Percentiles rank a stretch among this genome's conserved stretches.
phyloP scores from a whole-genome alignment of 805 yeast genomes.

The Pichia heedii region DNA sequence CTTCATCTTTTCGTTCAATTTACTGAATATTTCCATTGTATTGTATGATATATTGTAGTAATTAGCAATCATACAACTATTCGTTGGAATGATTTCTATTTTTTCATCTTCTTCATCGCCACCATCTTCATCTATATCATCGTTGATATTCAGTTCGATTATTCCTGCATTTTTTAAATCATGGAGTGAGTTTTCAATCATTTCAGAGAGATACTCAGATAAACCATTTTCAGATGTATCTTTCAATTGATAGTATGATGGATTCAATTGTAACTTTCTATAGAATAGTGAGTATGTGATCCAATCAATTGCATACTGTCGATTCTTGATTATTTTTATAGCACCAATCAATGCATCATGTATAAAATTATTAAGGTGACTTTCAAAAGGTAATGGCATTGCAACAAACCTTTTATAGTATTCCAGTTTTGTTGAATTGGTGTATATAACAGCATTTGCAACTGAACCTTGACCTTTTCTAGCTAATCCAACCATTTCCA shows the following conservation, averaged over 20 bases:
- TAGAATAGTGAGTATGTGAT: constrained; percentile 76
- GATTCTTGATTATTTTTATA: constrained; percentile 52
- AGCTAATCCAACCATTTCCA: constrained; percentile 55
- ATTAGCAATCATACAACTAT: constrained; percentile 67
- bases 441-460: constrained; percentile 45
- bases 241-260: constrained; percentile 77
- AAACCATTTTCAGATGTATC: constrained; percentile 58
- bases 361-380: constrained; percentile 48
- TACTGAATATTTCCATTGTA: constrained; percentile 56
- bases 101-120: constrained; percentile 32
- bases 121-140: constrained; percentile 16
- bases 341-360: constrained; percentile 69
- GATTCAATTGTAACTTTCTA: constrained; percentile 71
- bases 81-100: constrained; percentile 46
- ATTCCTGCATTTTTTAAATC: constrained; percentile 55
- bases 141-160: constrained; percentile 44
- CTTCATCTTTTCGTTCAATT: constrained; percentile 47
- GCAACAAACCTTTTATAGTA: constrained; percentile 65
- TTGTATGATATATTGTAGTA: constrained; percentile 57
- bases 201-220: constrained; percentile 75
- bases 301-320: constrained; percentile 90
- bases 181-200: constrained; percentile 61
- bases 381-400: constrained; percentile 79
- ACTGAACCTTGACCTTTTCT: constrained; percentile 21
- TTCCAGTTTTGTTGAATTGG: constrained; percentile 43